phyloP scores from a whole-genome alignment of 768 basidiomycete genomes.

The Amylocystis lapponica region DNA sequence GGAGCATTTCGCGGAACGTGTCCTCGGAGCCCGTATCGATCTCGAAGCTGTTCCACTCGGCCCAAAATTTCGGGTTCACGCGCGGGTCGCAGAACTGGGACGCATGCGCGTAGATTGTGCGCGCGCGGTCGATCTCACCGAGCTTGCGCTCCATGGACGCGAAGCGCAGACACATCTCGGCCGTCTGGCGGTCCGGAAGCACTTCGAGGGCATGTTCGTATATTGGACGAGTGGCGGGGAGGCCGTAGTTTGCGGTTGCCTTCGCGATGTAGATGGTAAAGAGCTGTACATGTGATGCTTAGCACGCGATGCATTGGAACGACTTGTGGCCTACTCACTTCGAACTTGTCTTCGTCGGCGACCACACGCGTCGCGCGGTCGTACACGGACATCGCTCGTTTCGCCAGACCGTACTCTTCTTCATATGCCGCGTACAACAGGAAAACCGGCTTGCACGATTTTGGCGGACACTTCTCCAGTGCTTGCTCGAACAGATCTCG shows the following conservation, averaged over 20 bases:
- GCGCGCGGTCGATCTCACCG: conserved; percentile 96
- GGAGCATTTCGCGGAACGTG: conserved; percentile 92
- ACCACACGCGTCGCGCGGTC: conserved; percentile 89
- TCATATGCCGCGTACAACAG: conserved; percentile 95
- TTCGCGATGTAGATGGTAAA: conserved; percentile 97
- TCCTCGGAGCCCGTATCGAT: conserved; percentile 99
- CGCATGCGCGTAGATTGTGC: conserved; percentile 95
- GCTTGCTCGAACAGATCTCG: conserved; percentile 98
- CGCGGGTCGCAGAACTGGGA: conserved; percentile 98
- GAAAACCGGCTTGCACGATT: conserved; percentile 92
- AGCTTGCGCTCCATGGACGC: conserved; percentile 94
- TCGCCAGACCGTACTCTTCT: conserved; percentile 92
- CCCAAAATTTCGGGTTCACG: conserved; percentile 88
- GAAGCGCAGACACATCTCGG: conserved; percentile 96
- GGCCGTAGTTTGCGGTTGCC: conserved; percentile 90
- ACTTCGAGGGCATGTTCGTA: conserved; percentile 94
- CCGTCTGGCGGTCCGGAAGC: conserved; percentile 89
- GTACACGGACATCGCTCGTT: conserved; percentile 92
- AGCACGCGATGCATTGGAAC: background rate
- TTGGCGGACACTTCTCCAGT: conserved; percentile 90
- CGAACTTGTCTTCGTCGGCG: conserved; percentile 88
- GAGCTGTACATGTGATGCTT: conserved; percentile 52
- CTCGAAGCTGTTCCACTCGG: conserved; percentile 96
- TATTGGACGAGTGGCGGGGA: conserved; percentile 93
- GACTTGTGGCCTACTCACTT: conserved; percentile 45